A percentile compares a stretch with the other conserved stretches of the same genome.
Evolutionary conservation across 2,329 filamentous ascomycete genomes (phyloP).

Genomic region (Ophiostoma sp.): DNA sequence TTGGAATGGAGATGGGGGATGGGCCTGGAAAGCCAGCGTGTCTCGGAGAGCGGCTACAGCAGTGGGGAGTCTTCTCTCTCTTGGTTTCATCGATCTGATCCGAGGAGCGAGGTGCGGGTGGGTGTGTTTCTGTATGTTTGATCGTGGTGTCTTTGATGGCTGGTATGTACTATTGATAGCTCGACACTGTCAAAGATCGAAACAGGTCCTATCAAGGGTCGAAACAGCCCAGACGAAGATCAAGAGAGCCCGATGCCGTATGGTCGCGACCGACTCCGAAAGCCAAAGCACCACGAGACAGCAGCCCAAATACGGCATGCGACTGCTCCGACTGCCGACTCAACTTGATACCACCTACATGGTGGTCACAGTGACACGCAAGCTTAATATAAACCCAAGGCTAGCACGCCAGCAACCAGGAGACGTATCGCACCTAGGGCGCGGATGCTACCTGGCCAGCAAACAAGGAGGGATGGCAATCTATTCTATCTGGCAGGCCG

Average conservation of each 20-base stretch:
- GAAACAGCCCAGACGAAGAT: not conserved
- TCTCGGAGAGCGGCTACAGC: not conserved
- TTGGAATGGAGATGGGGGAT: not conserved
- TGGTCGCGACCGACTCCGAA: not conserved
- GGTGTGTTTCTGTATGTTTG: not conserved
- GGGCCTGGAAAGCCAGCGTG: not conserved
- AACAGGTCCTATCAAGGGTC: not conserved
- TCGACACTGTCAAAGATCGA: not conserved
- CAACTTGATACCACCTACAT: not conserved
- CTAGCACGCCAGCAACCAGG: not conserved
- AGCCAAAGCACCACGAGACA: not conserved
- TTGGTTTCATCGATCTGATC: not conserved
- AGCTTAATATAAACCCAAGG: not conserved
- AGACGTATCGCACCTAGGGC: not conserved
- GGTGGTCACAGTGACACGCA: not conserved
- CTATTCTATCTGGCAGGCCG: not conserved
- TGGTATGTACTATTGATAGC: not conserved
- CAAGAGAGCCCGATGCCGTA: not conserved
- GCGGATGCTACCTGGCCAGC: not conserved
- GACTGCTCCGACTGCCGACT: not conserved
- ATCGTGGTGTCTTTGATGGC: not conserved
- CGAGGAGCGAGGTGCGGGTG: not conserved
- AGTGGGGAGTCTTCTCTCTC: not conserved
- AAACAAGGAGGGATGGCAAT: conserved; percentile 1
- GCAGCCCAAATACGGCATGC: not conserved